phyloP scores from a whole-genome alignment of 139 green algal genomes.

The Deuterostichococcus epilithicus region DNA sequence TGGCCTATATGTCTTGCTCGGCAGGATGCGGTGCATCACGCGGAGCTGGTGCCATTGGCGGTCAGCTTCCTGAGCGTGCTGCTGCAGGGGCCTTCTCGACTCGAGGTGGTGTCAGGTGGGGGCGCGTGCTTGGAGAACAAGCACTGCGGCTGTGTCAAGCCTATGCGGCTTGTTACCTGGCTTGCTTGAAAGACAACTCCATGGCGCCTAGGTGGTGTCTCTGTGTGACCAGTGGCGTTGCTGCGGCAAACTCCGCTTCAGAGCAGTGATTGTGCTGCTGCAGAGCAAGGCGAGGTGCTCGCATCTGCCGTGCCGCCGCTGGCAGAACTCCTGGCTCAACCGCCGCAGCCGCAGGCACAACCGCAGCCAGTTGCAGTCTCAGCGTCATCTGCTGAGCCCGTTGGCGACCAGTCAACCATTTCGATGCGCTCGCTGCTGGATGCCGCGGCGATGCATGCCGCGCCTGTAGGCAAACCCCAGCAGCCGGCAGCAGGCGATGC shows the following conservation, averaged over 20 bases:
- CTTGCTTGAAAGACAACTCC: too few species aligned
- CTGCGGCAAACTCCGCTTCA: too few species aligned
- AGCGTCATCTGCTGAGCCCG: not conserved
- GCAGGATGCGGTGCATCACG: not conserved
- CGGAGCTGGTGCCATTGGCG: not conserved
- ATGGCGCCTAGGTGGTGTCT: too few species aligned
- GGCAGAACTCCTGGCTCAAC: not conserved
- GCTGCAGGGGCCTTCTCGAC: not conserved
- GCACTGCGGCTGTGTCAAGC: too few species aligned
- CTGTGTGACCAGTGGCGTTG: too few species aligned
- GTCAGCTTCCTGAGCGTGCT: not conserved
- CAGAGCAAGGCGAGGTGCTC: conserved; percentile 7
- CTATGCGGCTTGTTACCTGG: too few species aligned
- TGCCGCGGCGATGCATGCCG: too few species aligned
- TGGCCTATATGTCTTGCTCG: not conserved
- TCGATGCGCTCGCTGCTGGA: not conserved
- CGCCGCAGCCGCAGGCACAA: not conserved
- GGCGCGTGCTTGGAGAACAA: too few species aligned
- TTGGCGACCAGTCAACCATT: not conserved
- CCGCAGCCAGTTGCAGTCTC: conserved; percentile 7
- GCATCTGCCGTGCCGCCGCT: conserved; percentile 16
- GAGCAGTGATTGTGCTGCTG: too few species aligned
- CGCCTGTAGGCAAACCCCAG: too few species aligned
- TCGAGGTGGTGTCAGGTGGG: not conserved
- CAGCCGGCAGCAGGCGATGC: not conserved